These are phyloP conservation scores for Phytopythium helicoides DNA, from an alignment of 352 stramenopile species.

Conservation along the genomic window DNA sequence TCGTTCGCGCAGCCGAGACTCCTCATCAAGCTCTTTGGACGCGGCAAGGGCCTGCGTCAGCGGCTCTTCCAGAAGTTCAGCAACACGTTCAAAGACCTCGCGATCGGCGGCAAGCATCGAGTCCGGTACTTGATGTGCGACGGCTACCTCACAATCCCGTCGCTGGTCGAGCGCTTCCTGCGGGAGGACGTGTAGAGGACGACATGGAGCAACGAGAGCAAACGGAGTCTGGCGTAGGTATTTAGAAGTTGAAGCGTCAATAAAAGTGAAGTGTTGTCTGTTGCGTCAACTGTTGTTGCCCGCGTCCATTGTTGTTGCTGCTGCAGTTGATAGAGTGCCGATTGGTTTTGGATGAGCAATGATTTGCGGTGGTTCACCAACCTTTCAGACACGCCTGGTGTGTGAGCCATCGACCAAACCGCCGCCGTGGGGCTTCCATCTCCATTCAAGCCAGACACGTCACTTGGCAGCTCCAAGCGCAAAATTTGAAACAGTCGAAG, in stretches of 20 bases:
- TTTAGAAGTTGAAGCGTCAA: too few relatives aligned
- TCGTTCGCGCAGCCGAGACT: conserved; percentile 35
- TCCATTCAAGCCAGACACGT: too few relatives aligned
- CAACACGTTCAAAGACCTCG: conserved; percentile 30
- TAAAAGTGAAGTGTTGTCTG: conserved; percentile 8
- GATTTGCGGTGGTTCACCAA: too few relatives aligned
- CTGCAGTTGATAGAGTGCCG: too few relatives aligned
- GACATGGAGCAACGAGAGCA: not conserved
- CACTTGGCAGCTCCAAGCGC: too few relatives aligned
- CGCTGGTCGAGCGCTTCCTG: conserved; percentile 29
- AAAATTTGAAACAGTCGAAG: too few relatives aligned
- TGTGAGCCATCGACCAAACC: too few relatives aligned
- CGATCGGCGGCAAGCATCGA: conserved; percentile 19
- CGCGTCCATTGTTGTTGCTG: too few relatives aligned
- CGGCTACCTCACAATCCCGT: conserved; percentile 26
- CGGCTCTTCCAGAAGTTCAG: conserved; percentile 24
- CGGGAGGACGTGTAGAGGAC: conserved; percentile 20
- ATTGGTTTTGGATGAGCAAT: too few relatives aligned
- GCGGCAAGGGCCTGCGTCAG: conserved; percentile 23
- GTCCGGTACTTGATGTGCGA: conserved; percentile 23
- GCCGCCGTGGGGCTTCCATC: too few relatives aligned
- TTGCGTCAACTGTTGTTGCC: too few relatives aligned
- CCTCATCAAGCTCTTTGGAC: conserved; percentile 30
- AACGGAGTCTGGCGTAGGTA: not conserved
- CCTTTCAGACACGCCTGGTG: too few relatives aligned